Conservation (phyloP, 345 rosid species). For the Citrus mangshanensis region DNA sequence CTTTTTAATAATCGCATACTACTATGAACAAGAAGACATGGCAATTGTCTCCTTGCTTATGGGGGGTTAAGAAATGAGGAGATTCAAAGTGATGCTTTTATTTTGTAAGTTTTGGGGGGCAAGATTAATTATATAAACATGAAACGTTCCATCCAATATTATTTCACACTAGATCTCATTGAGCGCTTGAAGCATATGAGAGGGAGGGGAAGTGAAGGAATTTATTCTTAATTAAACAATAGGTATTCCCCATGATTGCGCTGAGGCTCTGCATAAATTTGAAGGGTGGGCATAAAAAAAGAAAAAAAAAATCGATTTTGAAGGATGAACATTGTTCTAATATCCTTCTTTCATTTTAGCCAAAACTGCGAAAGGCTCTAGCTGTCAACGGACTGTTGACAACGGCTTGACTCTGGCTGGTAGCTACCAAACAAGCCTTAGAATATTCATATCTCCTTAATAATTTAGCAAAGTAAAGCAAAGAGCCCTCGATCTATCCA, state of each 20-base stretch:
- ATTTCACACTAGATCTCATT: not conserved
- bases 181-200: not conserved
- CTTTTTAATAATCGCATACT: not conserved
- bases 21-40: not conserved
- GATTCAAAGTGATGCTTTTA: not conserved
- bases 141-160: not conserved
- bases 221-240: not conserved
- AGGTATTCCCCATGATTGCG: not conserved
- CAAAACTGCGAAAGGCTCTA: too few species aligned
- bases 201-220: not conserved
- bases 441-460: not conserved
- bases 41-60: not conserved
- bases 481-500: too few species aligned
- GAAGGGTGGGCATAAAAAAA: not conserved
- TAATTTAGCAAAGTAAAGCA: not conserved
- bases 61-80: not conserved
- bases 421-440: not conserved
- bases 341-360: not conserved
- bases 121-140: not conserved
- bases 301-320: too few species aligned
- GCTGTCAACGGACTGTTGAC: not conserved
- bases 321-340: too few species aligned
- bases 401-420: not conserved
- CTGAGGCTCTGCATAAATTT: not conserved
- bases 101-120: not conserved